Conservation (phyloP, 202 grass and related monocot species). For the Zizania palustris region DNA sequence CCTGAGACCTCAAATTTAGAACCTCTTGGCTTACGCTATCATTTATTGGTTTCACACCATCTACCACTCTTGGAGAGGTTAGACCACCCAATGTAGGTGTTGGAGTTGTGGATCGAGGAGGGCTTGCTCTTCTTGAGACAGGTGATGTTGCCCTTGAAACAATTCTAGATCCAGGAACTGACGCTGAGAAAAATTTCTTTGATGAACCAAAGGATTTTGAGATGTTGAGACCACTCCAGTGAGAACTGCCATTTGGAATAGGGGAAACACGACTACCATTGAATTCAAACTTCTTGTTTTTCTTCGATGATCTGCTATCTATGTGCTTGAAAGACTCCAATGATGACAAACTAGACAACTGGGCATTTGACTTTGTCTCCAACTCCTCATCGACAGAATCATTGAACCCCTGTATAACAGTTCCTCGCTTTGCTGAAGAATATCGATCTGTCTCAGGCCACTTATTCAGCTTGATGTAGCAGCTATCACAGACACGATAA, state of each 20-base stretch:
- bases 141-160: constrained; percentile 81
- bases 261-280: constrained; percentile 75
- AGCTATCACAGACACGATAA: constrained; percentile 75
- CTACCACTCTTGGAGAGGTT: constrained; percentile 69
- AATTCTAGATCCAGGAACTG: constrained; percentile 85
- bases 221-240: constrained; percentile 79
- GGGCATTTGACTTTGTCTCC: constrained; percentile 59
- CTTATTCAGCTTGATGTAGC: constrained; percentile 68
- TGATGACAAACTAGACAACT: constrained; percentile 71
- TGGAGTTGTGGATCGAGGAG: constrained; percentile 73
- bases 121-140: constrained; percentile 71
- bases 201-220: constrained; percentile 76
- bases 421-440: constrained; percentile 44
- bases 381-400: constrained; percentile 67
- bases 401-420: constrained; percentile 40
- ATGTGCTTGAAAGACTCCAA: constrained; percentile 72
- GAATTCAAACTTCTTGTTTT: constrained; percentile 84
- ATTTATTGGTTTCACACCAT: constrained; percentile 33
- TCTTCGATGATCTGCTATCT: constrained; percentile 59
- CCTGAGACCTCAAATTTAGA: constrained; percentile 75
- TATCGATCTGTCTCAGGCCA: constrained; percentile 49
- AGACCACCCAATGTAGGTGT: constrained; percentile 74
- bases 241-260: constrained; percentile 71
- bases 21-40: constrained; percentile 71
- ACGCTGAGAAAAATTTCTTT: constrained; percentile 86